Conservation (phyloP, 129 eudicot genomes). For the Pittosporum tobira region DNA sequence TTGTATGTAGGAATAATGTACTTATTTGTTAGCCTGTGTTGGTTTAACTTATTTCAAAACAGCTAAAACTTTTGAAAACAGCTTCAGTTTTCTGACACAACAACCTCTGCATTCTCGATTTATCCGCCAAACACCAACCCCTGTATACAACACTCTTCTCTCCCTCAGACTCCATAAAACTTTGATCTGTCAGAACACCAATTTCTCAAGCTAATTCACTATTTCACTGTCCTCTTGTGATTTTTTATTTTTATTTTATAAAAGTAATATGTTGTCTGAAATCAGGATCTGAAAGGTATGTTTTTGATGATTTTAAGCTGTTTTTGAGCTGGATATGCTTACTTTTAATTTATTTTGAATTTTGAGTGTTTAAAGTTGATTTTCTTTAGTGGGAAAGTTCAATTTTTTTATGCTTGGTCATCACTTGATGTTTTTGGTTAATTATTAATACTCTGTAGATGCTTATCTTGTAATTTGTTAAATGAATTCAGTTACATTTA, state of each 20-base stretch:
- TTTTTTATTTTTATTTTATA: neutral
- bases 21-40: too few relatives aligned
- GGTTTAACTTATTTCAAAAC: too few relatives aligned
- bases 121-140: slow-evolving; percentile 15
- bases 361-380: neutral
- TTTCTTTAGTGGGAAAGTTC: neutral
- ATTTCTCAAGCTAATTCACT: too few relatives aligned
- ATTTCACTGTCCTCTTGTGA: neutral
- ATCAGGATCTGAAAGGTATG: slow-evolving; percentile 4
- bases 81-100: slow-evolving; percentile 21
- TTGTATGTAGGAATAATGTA: too few relatives aligned
- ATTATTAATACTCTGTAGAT: neutral
- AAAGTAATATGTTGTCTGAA: neutral
- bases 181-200: neutral
- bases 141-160: neutral
- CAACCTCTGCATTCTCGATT: slow-evolving; percentile 14
- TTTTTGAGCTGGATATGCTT: neutral
- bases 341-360: neutral
- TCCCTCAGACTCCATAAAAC: neutral
- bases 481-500: neutral
- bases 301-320: neutral
- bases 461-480: neutral
- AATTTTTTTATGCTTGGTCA: neutral
- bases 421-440: neutral
- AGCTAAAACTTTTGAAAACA: too few relatives aligned